Conservation (phyloP, 106 monocot species). For the Dendrobium nobile region DNA sequence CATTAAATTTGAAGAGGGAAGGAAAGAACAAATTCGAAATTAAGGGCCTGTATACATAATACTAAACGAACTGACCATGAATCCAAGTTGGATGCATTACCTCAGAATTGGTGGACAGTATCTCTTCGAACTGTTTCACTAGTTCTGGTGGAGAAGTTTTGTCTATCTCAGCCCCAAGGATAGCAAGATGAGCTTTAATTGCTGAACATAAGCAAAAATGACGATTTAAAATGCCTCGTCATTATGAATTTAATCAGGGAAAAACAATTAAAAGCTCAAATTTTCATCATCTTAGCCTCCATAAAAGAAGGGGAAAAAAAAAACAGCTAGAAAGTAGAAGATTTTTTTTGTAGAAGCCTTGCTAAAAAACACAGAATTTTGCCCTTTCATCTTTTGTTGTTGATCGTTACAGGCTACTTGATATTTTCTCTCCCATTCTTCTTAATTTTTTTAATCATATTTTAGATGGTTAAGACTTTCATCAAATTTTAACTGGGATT, state of each 20-base stretch:
- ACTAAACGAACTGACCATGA: neutral
- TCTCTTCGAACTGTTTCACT: conserved; percentile 48
- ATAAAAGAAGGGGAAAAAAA: neutral
- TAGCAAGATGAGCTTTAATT: conserved; percentile 26
- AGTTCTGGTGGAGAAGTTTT: conserved; percentile 39
- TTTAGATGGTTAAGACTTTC: neutral
- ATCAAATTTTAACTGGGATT: neutral
- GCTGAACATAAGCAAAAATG: conserved; percentile 26
- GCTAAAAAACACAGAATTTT: neutral
- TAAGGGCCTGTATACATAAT: neutral
- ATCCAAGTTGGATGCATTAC: conserved; percentile 13
- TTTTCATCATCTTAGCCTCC: neutral
- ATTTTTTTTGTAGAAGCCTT: neutral
- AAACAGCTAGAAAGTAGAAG: neutral
- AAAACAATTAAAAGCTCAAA: neutral
- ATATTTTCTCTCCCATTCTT: neutral
- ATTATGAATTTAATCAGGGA: neutral
- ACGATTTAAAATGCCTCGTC: neutral
- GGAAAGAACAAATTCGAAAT: no score
- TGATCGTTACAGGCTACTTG: neutral
- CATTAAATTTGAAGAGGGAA: no score
- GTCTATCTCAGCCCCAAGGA: conserved; percentile 64
- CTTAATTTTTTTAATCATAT: neutral
- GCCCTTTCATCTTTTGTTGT: neutral
- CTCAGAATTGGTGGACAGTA: conserved; percentile 40